phyloP scores from a whole-genome alignment of 495 filamentous ascomycete species.

The Jackrogersella multiformis region DNA sequence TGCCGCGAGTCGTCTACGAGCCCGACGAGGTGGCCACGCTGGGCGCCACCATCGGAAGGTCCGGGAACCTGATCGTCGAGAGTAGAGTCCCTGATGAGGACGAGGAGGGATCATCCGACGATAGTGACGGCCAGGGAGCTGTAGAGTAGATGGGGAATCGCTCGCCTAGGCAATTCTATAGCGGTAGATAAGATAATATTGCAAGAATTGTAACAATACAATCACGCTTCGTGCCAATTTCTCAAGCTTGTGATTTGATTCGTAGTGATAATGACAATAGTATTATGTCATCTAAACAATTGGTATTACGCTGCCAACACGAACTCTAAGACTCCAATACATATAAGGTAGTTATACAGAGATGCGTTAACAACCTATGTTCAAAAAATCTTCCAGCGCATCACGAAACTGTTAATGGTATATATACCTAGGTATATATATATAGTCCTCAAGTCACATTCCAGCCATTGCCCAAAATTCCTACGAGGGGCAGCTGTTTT shows the following conservation, averaged over 20 bases:
- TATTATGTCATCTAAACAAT: not conserved
- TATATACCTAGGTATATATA: no score
- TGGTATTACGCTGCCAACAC: no score
- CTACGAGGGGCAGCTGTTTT: not conserved
- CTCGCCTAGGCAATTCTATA: not conserved
- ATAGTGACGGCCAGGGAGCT: constrained; percentile 15
- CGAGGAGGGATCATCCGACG: constrained; percentile 42
- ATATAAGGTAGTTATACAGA: no score
- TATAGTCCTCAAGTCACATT: no score
- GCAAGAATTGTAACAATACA: not conserved
- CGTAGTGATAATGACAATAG: not conserved
- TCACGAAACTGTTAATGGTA: no score
- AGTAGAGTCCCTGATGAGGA: constrained; percentile 40
- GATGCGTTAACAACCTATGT: no score
- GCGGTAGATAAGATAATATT: constrained; percentile 1
- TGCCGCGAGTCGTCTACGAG: constrained; percentile 83
- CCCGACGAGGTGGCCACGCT: constrained; percentile 71
- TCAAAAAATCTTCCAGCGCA: no score
- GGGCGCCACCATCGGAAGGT: constrained; percentile 76
- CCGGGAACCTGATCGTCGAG: constrained; percentile 90
- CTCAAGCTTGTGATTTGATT: not conserved
- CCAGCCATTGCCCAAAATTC: not conserved
- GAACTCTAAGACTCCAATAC: not conserved
- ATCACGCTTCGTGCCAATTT: not conserved
- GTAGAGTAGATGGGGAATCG: not conserved